Evolutionary conservation across 768 basidiomycete genomes (phyloP).

Genomic region (Psilocybe sp.): DNA sequence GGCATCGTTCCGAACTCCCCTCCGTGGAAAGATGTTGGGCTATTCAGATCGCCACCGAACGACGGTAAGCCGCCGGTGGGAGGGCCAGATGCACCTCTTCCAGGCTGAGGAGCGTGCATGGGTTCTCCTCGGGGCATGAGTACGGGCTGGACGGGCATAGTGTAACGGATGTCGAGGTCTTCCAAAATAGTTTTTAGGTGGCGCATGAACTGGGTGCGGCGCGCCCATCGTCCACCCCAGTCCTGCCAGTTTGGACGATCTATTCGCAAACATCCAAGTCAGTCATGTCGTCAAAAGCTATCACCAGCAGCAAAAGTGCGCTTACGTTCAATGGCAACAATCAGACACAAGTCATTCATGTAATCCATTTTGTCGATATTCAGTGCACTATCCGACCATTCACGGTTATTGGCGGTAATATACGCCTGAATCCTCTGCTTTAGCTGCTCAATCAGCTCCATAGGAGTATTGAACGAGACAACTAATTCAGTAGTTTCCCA

Average conservation of each 20-base stretch:
- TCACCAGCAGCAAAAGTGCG: constrained; percentile 8
- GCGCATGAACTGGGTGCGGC: constrained; percentile 76
- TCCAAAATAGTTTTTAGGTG: constrained; percentile 67
- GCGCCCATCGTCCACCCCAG: constrained; percentile 78
- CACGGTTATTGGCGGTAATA: constrained; percentile 60
- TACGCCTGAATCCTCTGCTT: constrained; percentile 57
- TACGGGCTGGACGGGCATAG: constrained; percentile 71
- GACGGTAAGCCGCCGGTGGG: too few relatives aligned
- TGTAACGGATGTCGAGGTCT: constrained; percentile 71
- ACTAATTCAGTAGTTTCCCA: constrained; percentile 70
- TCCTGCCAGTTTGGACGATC: constrained; percentile 86
- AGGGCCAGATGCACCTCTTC: not conserved
- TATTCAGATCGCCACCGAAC: too few relatives aligned
- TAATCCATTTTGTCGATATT: constrained; percentile 81
- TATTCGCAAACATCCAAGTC: constrained; percentile 17
- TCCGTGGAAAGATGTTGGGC: too few relatives aligned
- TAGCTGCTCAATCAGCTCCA: constrained; percentile 69
- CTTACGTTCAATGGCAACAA: constrained; percentile 72
- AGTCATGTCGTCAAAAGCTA: constrained; percentile 1
- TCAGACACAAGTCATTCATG: constrained; percentile 67
- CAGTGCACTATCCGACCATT: constrained; percentile 64
- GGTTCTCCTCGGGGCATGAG: constrained; percentile 38
- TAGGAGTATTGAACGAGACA: constrained; percentile 67
- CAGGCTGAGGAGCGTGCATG: constrained; percentile 4
- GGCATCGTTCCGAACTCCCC: too few relatives aligned